phyloP scores from a whole-genome alignment of 2,329 filamentous ascomycete genomes.

The Aureobasidium sp. region DNA sequence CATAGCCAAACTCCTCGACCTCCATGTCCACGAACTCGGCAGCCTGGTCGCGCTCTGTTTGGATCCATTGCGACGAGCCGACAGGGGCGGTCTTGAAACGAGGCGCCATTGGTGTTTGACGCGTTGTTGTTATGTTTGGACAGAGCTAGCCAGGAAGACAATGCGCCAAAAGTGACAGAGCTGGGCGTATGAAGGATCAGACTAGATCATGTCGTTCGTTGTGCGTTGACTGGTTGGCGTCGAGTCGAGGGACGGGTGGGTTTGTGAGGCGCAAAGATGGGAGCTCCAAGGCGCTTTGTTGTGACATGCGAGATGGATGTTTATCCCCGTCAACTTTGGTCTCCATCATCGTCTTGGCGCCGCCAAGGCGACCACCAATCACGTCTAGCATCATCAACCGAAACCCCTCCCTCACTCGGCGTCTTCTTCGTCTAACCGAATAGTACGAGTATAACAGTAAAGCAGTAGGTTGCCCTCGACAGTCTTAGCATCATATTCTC shows the following conservation, averaged over 20 bases:
- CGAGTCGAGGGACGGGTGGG: not conserved
- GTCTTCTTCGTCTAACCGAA: not conserved
- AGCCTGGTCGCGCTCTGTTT: constrained; percentile 73
- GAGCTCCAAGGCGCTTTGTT: constrained; percentile 11
- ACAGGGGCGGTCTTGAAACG: constrained; percentile 22
- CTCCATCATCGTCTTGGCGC: constrained; percentile 2
- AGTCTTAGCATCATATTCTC: not conserved
- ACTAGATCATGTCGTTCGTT: constrained; percentile 6
- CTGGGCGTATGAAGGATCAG: constrained; percentile 4
- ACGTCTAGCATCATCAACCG: not conserved
- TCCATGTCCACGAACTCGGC: constrained; percentile 71
- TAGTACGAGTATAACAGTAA: not conserved
- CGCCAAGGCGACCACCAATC: not conserved
- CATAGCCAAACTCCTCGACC: constrained; percentile 87
- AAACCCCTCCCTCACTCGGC: constrained; percentile 13
- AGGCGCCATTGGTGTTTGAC: constrained; percentile 20
- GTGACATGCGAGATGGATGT: constrained; percentile 3
- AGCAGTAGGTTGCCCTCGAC: not conserved
- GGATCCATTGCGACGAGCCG: constrained; percentile 60
- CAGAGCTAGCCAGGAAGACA: not conserved
- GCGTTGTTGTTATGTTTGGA: constrained; percentile 22
- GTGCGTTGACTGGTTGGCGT: not conserved
- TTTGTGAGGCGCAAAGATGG: not conserved
- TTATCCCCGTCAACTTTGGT: constrained; percentile 9
- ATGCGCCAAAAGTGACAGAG: constrained; percentile 4